These are phyloP conservation scores for Cryptococcus deneoformans DNA, from an alignment of 1,284 basidiomycete genomes.

Conservation along the genomic window DNA sequence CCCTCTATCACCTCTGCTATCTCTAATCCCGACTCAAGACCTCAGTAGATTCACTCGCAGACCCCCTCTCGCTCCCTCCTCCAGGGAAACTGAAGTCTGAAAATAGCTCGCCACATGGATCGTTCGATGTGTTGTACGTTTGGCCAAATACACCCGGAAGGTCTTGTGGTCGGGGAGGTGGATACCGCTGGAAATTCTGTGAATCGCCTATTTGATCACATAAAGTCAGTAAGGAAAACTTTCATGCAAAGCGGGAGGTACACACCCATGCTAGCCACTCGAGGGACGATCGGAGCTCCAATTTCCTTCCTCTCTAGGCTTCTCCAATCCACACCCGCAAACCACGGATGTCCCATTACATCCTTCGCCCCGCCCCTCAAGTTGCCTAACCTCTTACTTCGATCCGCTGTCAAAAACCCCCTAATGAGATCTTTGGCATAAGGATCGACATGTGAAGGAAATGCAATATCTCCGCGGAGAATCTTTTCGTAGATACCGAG, in stretches of 20 bases:
- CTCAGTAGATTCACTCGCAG: background rate
- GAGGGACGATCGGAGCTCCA: constrained; percentile 53
- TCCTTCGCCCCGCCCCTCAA: constrained; percentile 52
- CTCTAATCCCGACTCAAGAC: too few species aligned
- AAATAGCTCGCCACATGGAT: constrained; percentile 46
- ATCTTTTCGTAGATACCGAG: constrained; percentile 52
- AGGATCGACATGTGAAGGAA: constrained; percentile 52
- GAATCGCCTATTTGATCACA: constrained; percentile 38
- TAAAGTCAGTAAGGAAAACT: background rate
- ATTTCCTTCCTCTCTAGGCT: constrained; percentile 51
- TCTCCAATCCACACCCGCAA: constrained; percentile 54
- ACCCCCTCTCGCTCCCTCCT: background rate
- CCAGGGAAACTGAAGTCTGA: constrained; percentile 36
- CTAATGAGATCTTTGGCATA: constrained; percentile 53
- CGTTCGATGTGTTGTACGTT: constrained; percentile 33
- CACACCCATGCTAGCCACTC: constrained; percentile 50
- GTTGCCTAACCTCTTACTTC: constrained; percentile 53
- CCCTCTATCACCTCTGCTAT: too few species aligned
- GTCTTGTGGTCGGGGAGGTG: constrained; percentile 47
- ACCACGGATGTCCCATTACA: constrained; percentile 53
- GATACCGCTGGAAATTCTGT: constrained; percentile 51
- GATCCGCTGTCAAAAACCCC: constrained; percentile 51
- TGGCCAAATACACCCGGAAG: constrained; percentile 48
- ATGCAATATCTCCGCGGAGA: constrained; percentile 50
- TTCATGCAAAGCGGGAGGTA: background rate